Evolutionary conservation across 2,329 filamentous ascomycete genomes (phyloP), one percentile per base, ranked within the genome.

Genomic region (Beauveria sp.): DNA sequence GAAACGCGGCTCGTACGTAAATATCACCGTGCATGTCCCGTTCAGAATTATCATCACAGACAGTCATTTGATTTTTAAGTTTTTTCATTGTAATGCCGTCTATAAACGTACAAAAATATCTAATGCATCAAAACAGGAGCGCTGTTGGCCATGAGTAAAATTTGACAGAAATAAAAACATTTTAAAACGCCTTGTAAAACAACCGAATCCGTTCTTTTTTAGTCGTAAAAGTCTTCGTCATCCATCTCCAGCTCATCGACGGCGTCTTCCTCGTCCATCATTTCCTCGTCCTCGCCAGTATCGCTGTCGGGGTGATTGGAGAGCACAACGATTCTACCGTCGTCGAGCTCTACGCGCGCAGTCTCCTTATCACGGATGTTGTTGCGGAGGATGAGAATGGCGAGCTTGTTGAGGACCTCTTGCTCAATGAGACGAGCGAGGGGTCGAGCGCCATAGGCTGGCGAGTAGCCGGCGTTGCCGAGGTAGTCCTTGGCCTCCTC

Each of bases 401-500:
- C 94, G 65, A 99, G 79, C 55, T 88, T 87, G 76, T 99, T 99
- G 69, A 99, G 85, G 3, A 99, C 91, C 75, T 99, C 94, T 77
- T 94, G 94, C 79, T 99, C 94, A 67, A 99, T 97, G 63, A 99
- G 84, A 58, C 94, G 84, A 20, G 88, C 86, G 24, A 99, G 79
- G 41, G 94, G 94, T 62, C 94, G 84, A 46, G 94, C 94, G 74
- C 94, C 94, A 70, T 99, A 99, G 1, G 91, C 92, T 1, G 94
- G 94, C 16, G 91, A 96, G 78, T 99, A 99, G 10, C 94, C 94
- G 0, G 92, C 90, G 46, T 84, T 85, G 68, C 92, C 94, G 9
- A 99, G 84, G 74, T 96, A 97, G 71, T 97, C 92, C 72, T 93
- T 94, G 69, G 94, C 94, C 63, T 91, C 89, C 1, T 90, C 83